A percentile compares a stretch with the other conserved stretches of the same genome.
These are phyloP conservation scores for Arthrobotrys entomopaga DNA, from an alignment of 2,329 filamentous ascomycete species.

Conservation along the genomic window DNA sequence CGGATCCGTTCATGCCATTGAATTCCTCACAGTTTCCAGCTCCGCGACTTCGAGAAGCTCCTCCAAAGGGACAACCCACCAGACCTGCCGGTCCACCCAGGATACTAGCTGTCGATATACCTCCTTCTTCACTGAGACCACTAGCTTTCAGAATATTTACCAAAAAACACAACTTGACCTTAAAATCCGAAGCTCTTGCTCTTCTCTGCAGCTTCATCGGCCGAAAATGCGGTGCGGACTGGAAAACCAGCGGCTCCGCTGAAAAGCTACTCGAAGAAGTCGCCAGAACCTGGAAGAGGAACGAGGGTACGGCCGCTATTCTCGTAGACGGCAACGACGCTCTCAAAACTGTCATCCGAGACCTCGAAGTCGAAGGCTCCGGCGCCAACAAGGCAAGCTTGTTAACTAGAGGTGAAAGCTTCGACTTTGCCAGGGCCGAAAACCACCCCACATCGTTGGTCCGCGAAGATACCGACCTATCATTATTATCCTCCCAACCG, in stretches of 20 bases:
- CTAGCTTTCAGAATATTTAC: constrained; percentile 95
- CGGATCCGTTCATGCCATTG: constrained; percentile 44
- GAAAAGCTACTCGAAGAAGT: constrained; percentile 93
- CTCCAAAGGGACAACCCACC: constrained; percentile 37
- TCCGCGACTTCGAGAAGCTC: constrained; percentile 41
- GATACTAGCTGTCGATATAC: constrained; percentile 88
- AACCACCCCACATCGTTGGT: constrained; percentile 41
- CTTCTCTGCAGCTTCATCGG: constrained; percentile 89
- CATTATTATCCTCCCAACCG: constrained; percentile 18
- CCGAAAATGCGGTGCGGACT: constrained; percentile 91
- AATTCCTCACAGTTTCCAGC: constrained; percentile 51
- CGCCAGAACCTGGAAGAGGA: constrained; percentile 89
- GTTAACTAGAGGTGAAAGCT: constrained; percentile 55
- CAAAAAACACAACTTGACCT: constrained; percentile 93
- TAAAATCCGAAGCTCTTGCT: constrained; percentile 86
- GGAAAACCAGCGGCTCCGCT: constrained; percentile 92
- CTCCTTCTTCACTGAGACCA: constrained; percentile 84
- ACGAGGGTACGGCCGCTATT: constrained; percentile 73
- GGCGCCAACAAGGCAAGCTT: constrained; percentile 64
- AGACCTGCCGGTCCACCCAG: constrained; percentile 58
- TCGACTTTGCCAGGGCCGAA: constrained; percentile 54
- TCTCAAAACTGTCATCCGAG: constrained; percentile 83
- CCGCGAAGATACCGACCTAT: constrained; percentile 46
- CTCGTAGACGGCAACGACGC: constrained; percentile 86
- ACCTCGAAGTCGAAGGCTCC: constrained; percentile 71